Evolutionary conservation across 441 rosid species (phyloP).

Genomic region (Viola pubescens): DNA sequence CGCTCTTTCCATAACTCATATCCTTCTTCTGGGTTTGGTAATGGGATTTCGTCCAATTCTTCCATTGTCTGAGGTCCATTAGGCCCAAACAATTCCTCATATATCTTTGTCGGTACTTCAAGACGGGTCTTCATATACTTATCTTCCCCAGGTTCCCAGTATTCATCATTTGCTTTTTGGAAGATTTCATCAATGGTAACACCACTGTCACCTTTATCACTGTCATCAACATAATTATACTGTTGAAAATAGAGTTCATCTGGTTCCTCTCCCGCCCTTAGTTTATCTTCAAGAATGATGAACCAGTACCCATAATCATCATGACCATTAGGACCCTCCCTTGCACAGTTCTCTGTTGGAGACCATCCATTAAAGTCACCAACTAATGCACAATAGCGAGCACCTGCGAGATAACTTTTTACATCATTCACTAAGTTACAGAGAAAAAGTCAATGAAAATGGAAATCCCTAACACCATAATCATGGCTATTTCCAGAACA

Average conservation of each 20-base stretch:
- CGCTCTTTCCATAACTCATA: slow-evolving; percentile 67
- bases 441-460: no score
- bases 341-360: slow-evolving; percentile 73
- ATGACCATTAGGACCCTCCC: slow-evolving; percentile 81
- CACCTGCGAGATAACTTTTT: slow-evolving; percentile 39
- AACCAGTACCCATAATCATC: slow-evolving; percentile 98
- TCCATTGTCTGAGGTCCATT: slow-evolving; percentile 84
- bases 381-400: slow-evolving; percentile 89
- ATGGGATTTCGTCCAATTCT: slow-evolving; percentile 66
- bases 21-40: slow-evolving; percentile 66
- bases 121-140: slow-evolving; percentile 63
- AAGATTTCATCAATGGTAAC: slow-evolving; percentile 65
- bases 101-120: slow-evolving; percentile 82
- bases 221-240: slow-evolving; percentile 80
- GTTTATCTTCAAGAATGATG: slow-evolving; percentile 81
- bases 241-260: slow-evolving; percentile 95
- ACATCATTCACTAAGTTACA: no score
- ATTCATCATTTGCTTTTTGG: slow-evolving; percentile 77
- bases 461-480: no score
- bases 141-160: slow-evolving; percentile 99
- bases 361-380: slow-evolving; percentile 96
- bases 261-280: slow-evolving; percentile 75
- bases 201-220: slow-evolving; percentile 89
- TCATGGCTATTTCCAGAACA: no score
- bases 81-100: slow-evolving; percentile 89